Evolutionary conservation across 441 rosid species (phyloP), one percentile per base, ranked within the genome.

Genomic region (Arabidopsis lyrata): DNA sequence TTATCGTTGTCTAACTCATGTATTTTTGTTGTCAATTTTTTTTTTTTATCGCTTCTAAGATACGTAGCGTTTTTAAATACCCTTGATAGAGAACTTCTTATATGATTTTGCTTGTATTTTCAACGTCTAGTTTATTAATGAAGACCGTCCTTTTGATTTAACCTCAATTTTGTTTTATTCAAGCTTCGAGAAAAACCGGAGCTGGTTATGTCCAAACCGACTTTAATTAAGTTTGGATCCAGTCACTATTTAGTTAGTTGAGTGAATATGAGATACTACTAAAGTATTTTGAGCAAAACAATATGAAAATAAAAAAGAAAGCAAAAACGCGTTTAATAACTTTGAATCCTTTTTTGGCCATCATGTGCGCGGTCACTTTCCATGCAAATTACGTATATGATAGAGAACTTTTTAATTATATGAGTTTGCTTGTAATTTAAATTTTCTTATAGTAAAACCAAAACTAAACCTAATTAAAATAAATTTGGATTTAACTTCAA

Each of bases 1-100:
- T 47, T 11, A 20, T 32, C 56, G 73, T 13, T 42, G 42, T 1
- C 39, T 34, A 66, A 15, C 39, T 14, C 31, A 44, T 68, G n/a
- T 27, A 36, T 0, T 68, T 35, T 13, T 54, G 36, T 29, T 3
- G 34, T 22, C 9, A 52, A 52, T 5, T 53, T 53, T 24, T 29
- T 53, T 22, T 29, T 53, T 6, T 6, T 53, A 8, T 2, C 32
- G 2, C 0, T 24, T 52, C 15, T 24, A 52, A 13, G 32, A 24
- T 52, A 52, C 56, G 56, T 50, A 50, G 8, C n/a, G 56, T 38
- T 22, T 49, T 49, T 20, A 22, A 49, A 49, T 20, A 20, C 27
- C 31, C 55, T 7, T 5, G 22, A 20, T 45, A 47, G 22, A 16
- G 22, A 47, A 7, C 22, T 3, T 16, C 18, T 16, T 0, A 47